Evolutionary conservation across 2,329 filamentous ascomycete species (phyloP), one percentile per base, ranked within the genome.

Genomic region (Cucurbitaria berberidis): DNA sequence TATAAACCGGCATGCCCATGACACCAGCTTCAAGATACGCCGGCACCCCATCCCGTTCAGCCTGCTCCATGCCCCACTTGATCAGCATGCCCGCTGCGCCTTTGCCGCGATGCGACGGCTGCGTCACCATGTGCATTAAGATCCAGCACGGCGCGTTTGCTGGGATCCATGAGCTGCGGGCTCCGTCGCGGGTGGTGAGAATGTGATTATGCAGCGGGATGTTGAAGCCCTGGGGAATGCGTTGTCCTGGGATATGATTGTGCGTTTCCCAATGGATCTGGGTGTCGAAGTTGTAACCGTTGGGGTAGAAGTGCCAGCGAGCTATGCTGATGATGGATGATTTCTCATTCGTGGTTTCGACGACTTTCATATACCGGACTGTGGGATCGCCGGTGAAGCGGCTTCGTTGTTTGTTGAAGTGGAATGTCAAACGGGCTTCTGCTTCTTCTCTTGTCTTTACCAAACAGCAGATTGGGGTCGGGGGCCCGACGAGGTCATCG

Each of bases 11-110:
- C 30, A 64, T 64, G 0, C 75, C 76, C 50, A 66, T 64, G n/a
- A 68, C 63, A 30, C 66, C 71, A 9, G 69, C 67, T 53, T 78
- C 76, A 18, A 78, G 53, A 53, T 73, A 78, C 1, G 61, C 60
- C 21, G 65, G 63, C 19, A 78, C 19, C 0, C 72, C 65, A 39
- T 69, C 47, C 51, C 63, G 55, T 57, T 77, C 75, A 21, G 74
- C 74, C 49, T 67, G 55, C 36, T 69, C 58, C 9, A 71, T 51
- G 0, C 74, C 76, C 63, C 65, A 68, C 36, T 67, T 47, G 55
- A 77, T 38, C 18, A 69, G 56, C 55, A 70, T 48, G 1, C 59
- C 59, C 1, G 74, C 75, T 5, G 74, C 68, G 1, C 75, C 75
- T 48, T 61, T 64, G 11, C 75, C 56, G 18, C 74, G 72, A 40